phyloP scores from a whole-genome alignment of 495 filamentous ascomycete species.

The Penicillium paradoxum region DNA sequence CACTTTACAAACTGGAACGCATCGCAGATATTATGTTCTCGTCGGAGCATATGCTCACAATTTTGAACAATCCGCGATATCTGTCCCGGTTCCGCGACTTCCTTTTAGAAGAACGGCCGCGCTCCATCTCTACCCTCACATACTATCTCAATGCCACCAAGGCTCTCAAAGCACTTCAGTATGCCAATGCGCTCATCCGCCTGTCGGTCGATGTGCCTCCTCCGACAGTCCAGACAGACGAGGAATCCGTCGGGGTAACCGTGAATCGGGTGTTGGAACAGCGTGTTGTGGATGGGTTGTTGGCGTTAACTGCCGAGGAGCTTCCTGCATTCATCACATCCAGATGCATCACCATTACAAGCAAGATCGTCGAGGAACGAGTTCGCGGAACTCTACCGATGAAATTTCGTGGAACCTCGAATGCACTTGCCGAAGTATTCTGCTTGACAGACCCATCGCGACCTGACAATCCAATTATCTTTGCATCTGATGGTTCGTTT shows the following conservation, averaged over 20 bases:
- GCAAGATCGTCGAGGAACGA: slow-evolving; percentile 33
- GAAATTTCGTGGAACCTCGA: slow-evolving; percentile 52
- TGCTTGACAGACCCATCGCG: slow-evolving; percentile 71
- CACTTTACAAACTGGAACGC: slow-evolving; percentile 48
- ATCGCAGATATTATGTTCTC: slow-evolving; percentile 62
- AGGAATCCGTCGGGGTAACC: slow-evolving; percentile 39
- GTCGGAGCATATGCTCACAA: slow-evolving; percentile 53
- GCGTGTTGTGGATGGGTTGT: slow-evolving; percentile 54
- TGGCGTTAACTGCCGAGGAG: slow-evolving; percentile 57
- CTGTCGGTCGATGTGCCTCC: slow-evolving; percentile 28
- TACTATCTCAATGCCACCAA: slow-evolving; percentile 64
- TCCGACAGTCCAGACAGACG: slow-evolving; percentile 41
- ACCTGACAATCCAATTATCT: slow-evolving; percentile 71
- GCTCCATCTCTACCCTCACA: slow-evolving; percentile 61
- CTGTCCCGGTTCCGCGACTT: slow-evolving; percentile 59
- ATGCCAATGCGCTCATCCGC: slow-evolving; percentile 60
- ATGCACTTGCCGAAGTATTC: slow-evolving; percentile 71
- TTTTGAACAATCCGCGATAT: slow-evolving; percentile 61
- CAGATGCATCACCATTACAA: slow-evolving; percentile 31
- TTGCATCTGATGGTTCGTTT: slow-evolving; percentile 65
- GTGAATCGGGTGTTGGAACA: slow-evolving; percentile 52
- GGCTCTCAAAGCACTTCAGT: slow-evolving; percentile 62
- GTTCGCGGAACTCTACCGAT: slow-evolving; percentile 31
- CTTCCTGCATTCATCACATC: slow-evolving; percentile 65
- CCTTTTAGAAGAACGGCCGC: slow-evolving; percentile 64